Percentiles rank a stretch among this genome's conserved stretches.
Conservation (phyloP, 495 filamentous ascomycete species). For the Cercophora scortea region DNA sequence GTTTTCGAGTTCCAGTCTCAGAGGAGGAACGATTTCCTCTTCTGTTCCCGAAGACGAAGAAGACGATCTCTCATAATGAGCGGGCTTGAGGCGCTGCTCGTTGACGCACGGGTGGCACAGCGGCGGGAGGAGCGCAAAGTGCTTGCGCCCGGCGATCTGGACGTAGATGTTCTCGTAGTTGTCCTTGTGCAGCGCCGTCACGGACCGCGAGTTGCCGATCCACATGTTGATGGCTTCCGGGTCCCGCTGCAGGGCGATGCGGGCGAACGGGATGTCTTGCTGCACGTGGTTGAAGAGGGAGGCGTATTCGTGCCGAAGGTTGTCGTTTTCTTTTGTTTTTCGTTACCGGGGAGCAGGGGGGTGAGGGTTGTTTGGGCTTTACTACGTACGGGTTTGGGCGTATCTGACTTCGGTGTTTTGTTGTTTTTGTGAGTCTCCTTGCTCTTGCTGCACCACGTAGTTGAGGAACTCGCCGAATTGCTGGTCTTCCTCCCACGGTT, state of each 20-base stretch:
- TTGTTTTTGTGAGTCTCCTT: neutral
- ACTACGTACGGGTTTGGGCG: constrained; percentile 44
- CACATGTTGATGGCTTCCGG: constrained; percentile 75
- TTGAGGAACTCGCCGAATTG: constrained; percentile 38
- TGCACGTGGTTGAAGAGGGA: constrained; percentile 49
- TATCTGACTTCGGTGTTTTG: constrained; percentile 35
- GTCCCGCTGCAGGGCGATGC: constrained; percentile 48
- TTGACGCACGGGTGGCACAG: constrained; percentile 54
- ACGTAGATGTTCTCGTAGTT: constrained; percentile 79
- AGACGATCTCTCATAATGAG: constrained; percentile 36
- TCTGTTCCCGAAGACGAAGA: neutral
- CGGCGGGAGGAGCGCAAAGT: constrained; percentile 63
- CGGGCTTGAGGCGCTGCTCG: constrained; percentile 43
- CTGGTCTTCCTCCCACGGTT: constrained; percentile 47
- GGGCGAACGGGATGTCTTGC: constrained; percentile 54
- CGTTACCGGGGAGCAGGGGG: neutral
- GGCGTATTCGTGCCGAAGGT: constrained; percentile 60
- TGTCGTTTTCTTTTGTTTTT: constrained; percentile 59
- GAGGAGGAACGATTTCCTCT: neutral
- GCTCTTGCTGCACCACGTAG: constrained; percentile 36
- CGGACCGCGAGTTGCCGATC: constrained; percentile 60
- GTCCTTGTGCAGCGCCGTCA: constrained; percentile 66
- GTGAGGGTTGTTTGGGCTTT: neutral
- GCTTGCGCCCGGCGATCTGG: constrained; percentile 59
- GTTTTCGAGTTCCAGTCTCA: constrained; percentile 29